Evolutionary conservation across 306 rosid species (phyloP), one percentile per base, ranked within the genome.

Genomic region (Cucumis hystrix): DNA sequence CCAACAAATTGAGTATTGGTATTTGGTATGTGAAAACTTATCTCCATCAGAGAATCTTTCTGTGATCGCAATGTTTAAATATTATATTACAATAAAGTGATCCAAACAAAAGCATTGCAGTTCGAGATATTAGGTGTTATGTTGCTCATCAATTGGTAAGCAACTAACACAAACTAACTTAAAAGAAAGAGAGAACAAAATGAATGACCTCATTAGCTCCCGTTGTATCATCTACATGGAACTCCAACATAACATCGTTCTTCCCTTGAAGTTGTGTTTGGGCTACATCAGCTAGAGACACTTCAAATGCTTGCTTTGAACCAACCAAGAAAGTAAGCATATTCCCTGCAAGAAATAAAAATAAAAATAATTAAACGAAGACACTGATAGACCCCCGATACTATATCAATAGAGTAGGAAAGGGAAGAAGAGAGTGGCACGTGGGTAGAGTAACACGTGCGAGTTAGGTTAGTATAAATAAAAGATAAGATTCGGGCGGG

Each of bases 41-140:
- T 86, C 87, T 96, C 99, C 99, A 96, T 91, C 85, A 96, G 83
- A 8, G 98, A 96, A 92, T 96, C 99, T 91, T 96, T 96, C 99
- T 96, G 96, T 70, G 52, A 82, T 54, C 71, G 79, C 28, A 76
- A 56, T 33, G 83, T 21, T 79, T 67, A 61, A 59, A 30, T 25
- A 51, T 66, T 61, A 74, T 21, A 12, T 61, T 74, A 61, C 49
- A 72, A 72, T 8, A 16, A 70, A 23, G 37, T 8, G 52, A 72
- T 49, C 15, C 8, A 35, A 28, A 72, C 13, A 30, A 16, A 72
- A 28, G 20, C 60, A 16, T 15, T 16, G 45, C 61, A 72, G 39
- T 23, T 45, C 6, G 23, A 70, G 76, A 47, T 69, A 45, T 71
- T 23, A 8, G 41, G 28, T 51, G 30, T 21, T 35, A 51, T 30